phyloP scores from a whole-genome alignment of 164 flowering plant species.

The Vitis amurensis region DNA sequence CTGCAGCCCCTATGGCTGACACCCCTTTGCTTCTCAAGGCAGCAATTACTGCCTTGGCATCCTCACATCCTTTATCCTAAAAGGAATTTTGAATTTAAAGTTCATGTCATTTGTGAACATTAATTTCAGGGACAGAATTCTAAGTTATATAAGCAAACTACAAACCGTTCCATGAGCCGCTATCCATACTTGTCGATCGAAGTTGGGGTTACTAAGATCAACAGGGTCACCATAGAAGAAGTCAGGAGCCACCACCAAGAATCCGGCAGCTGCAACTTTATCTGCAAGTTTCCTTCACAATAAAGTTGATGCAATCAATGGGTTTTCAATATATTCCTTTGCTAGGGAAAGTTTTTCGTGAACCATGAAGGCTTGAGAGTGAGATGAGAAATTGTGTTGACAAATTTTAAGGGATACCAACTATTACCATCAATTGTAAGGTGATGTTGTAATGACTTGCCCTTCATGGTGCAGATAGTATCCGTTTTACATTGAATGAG shows the following conservation, averaged over 20 bases:
- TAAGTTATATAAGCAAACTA: neutral
- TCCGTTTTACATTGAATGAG: too few species aligned
- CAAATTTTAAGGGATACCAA: too few species aligned
- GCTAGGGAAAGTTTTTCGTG: neutral
- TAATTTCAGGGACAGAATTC: neutral
- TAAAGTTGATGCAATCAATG: neutral
- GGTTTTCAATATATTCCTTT: neutral
- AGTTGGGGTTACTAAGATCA: constrained; percentile 5
- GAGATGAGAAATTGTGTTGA: too few species aligned
- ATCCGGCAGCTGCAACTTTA: constrained; percentile 28
- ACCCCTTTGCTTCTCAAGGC: constrained; percentile 41
- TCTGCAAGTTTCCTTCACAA: constrained; percentile 26
- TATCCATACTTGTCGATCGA: constrained; percentile 15
- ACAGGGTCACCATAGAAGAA: constrained; percentile 31
- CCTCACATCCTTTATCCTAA: constrained; percentile 51
- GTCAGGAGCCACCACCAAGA: constrained; percentile 37
- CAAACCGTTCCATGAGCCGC: constrained; percentile 24
- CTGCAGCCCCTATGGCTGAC: constrained; percentile 47
- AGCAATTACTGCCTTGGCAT: constrained; percentile 39
- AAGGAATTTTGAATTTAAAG: neutral
- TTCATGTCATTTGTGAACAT: neutral
- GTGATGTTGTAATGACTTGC: too few species aligned
- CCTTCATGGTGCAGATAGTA: too few species aligned
- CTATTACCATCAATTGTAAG: too few species aligned
- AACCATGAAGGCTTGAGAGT: too few species aligned